phyloP scores from a whole-genome alignment of 208 protist genomes.

The Strigomonas oncopelti region DNA sequence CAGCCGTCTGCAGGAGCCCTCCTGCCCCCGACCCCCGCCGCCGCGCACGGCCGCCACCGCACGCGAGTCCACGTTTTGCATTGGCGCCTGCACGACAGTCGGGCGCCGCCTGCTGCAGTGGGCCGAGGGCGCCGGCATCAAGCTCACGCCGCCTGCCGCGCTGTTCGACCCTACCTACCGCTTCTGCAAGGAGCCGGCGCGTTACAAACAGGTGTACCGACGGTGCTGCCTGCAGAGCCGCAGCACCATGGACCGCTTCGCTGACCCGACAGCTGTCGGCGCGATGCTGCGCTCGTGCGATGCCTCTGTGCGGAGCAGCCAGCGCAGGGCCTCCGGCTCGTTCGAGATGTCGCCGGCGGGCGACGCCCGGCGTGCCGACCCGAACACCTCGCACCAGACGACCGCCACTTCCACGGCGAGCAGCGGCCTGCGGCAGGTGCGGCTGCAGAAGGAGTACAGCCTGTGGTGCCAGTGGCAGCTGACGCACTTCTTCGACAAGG shows the following conservation, averaged over 20 bases:
- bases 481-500: not conserved
- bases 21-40: too few relatives aligned
- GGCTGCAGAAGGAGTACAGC: constrained; percentile 2
- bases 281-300: constrained; percentile 6
- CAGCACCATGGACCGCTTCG: not conserved
- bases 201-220: not conserved
- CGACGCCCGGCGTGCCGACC: not conserved
- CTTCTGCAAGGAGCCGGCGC: not conserved
- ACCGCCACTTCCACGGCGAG: not conserved
- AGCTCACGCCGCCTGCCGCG: constrained; percentile 3
- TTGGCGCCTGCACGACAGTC: constrained; percentile 9
- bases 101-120: constrained; percentile 24
- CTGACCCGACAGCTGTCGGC: constrained; percentile 2
- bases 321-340: not conserved
- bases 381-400: not conserved
- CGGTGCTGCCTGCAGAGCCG: not conserved
- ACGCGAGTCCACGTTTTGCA: constrained; percentile 1
- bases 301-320: not conserved
- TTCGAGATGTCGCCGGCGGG: not conserved
- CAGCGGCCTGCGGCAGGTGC: not conserved
- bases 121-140: constrained; percentile 22
- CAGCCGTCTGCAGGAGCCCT: too few relatives aligned
- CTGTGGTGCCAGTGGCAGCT: constrained; percentile 10
- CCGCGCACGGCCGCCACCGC: not conserved
- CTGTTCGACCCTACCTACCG: constrained; percentile 5